Percentiles rank a stretch among this genome's conserved stretches.
phyloP scores from a whole-genome alignment of 73 alveolate genomes.

The Paramecium sexaurelia region DNA sequence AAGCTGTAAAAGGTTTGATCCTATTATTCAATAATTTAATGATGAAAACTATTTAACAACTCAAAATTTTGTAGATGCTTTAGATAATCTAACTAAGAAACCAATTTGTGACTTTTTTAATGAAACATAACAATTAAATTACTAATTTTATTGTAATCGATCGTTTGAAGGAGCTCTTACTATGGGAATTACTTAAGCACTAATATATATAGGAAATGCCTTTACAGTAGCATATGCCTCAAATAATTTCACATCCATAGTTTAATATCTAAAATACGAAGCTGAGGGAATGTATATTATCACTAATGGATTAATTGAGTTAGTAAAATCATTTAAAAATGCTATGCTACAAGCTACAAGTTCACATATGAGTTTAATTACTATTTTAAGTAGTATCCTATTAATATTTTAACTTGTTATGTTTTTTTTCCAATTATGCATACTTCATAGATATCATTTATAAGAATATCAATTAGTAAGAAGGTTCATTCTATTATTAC shows the following conservation, averaged over 20 bases:
- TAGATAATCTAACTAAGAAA: neutral
- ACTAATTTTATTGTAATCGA: neutral
- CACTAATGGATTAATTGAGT: neutral
- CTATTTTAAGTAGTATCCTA: neutral
- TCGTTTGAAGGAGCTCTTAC: slow-evolving; percentile 15
- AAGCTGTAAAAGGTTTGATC: neutral
- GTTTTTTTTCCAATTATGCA: neutral
- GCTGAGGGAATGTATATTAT: slow-evolving; percentile 38
- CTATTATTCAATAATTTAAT: neutral
- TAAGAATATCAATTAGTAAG: neutral
- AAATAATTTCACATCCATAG: neutral
- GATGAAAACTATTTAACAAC: neutral
- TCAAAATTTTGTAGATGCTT: neutral
- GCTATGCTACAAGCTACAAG: neutral
- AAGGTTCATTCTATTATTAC: slow-evolving; percentile 10
- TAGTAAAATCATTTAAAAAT: neutral
- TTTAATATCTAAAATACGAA: neutral
- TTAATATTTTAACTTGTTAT: neutral
- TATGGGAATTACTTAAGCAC: neutral
- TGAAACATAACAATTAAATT: neutral
- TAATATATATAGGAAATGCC: neutral
- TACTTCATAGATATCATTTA: neutral
- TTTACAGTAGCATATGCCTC: neutral
- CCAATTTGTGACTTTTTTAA: neutral
- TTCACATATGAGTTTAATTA: neutral